Base-by-base conservation (phyloP, 2,329 filamentous ascomycete genomes). In the Helotiales sp. region DNA sequence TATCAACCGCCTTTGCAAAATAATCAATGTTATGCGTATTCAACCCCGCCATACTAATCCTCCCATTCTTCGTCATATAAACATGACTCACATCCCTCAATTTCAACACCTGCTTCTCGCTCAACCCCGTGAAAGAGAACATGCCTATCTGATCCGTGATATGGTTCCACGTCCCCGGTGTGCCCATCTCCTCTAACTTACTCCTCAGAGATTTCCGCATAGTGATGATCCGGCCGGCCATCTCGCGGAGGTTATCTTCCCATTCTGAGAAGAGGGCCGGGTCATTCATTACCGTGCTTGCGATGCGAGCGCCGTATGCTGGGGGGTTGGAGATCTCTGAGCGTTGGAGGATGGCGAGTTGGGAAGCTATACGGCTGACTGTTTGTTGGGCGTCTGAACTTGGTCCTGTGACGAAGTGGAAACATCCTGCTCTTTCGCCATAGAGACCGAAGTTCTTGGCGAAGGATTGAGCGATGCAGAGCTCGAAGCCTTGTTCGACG, bases 101-200 rank as follows among this genome's bases (percentile, higher is more conserved):
- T 76, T 84, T 86, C 66, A 82, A 67, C 7, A 93, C 90, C 72
- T 95, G 90, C 61, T 83, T 72, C 76, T 92, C 89, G 12, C 74
- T 83, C 72, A 96, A 76, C 12, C 91, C 91, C 0, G 91, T 96
- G 74, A 96, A 99, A 74, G 88, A 93, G 79, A 99, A 99, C 95
- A 99, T 99, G 78, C 95, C 95, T 72, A 99, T 99, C 82, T 99
- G 95, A 69, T 96, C 90, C 15, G 93, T 97, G 73, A 99, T 96
- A 77, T 99, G 95, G 71, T 93, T 91, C 95, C 95, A 99, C 13
- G 84, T 89, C 30, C 93, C 93, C 0, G 93, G 93, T 0, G 95
- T 97, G 29, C 84, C 85, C 59, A 93, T 82, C 70, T 87, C 85
- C 77, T 98, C 93, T 10, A 99, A 84, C 75, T 93, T 91, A 55